Evolutionary conservation across 495 filamentous ascomycete species (phyloP).

Genomic region (Aspergillus nidulans): DNA sequence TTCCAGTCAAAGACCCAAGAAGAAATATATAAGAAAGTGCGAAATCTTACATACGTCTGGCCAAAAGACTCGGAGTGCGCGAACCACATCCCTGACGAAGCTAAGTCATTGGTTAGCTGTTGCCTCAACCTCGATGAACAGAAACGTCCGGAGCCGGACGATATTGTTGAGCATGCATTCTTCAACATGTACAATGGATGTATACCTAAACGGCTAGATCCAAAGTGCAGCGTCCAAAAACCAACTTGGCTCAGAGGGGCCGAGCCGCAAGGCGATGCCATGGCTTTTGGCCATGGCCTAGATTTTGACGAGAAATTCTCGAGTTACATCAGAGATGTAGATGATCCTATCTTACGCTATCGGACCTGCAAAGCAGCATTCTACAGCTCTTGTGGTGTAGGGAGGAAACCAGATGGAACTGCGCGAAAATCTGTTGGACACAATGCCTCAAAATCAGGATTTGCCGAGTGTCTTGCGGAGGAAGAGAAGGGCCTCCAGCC

Average conservation of each 20-base stretch:
- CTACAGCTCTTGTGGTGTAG: constrained; percentile 49
- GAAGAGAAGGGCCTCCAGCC: constrained; percentile 67
- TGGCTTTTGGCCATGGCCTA: constrained; percentile 42
- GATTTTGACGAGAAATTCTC: constrained; percentile 42
- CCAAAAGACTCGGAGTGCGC: constrained; percentile 50
- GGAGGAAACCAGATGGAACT: constrained; percentile 40
- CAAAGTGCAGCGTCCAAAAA: constrained; percentile 35
- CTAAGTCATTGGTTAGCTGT: constrained; percentile 72
- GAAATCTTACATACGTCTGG: constrained; percentile 71
- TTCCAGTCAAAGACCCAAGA: constrained; percentile 84
- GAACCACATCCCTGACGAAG: constrained; percentile 52
- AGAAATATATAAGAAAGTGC: constrained; percentile 77
- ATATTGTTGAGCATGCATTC: constrained; percentile 77
- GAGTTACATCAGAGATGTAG: constrained; percentile 36
- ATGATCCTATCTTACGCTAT: constrained; percentile 37
- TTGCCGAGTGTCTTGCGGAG: constrained; percentile 66
- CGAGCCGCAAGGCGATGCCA: constrained; percentile 45
- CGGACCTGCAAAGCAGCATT: constrained; percentile 42
- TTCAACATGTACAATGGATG: constrained; percentile 61
- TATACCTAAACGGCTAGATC: constrained; percentile 46
- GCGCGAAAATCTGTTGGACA: constrained; percentile 39
- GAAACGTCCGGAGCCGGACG: constrained; percentile 69
- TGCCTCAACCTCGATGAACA: constrained; percentile 72
- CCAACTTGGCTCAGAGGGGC: constrained; percentile 42
- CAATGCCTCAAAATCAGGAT: constrained; percentile 52